Conservation (phyloP, 1,284 basidiomycete genomes). For the Heterobasidion annosum region DNA sequence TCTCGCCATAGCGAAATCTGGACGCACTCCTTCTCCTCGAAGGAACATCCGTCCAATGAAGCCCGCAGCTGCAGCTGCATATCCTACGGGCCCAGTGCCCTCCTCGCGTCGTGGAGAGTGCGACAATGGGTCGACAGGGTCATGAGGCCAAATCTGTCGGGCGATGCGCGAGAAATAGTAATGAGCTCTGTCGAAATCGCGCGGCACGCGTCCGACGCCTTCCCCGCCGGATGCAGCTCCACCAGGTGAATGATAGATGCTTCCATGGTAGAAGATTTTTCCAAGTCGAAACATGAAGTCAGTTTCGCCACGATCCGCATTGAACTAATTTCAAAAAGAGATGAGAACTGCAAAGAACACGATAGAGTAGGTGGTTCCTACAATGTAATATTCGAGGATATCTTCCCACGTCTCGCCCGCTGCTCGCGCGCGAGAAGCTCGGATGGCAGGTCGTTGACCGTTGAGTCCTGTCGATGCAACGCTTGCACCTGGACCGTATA, state of each 20-base stretch:
- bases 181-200: constrained; percentile 67
- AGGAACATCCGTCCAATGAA: constrained; percentile 92
- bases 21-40: constrained; percentile 85
- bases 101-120: constrained; percentile 39
- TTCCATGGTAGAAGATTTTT: constrained; percentile 91
- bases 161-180: constrained; percentile 81
- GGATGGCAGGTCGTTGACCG: constrained; percentile 66
- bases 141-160: constrained; percentile 74
- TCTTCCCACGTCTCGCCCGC: constrained; percentile 91
- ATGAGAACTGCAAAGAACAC: neutral
- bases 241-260: constrained; percentile 65
- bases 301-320: constrained; percentile 82
- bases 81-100: constrained; percentile 48
- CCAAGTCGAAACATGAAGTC: constrained; percentile 84
- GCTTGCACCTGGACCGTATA: constrained; percentile 90
- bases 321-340: constrained; percentile 50
- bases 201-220: constrained; percentile 73
- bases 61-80: constrained; percentile 72
- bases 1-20: constrained; percentile 71
- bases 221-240: constrained; percentile 83
- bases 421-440: constrained; percentile 72
- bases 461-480: constrained; percentile 81
- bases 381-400: constrained; percentile 84
- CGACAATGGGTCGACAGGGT: constrained; percentile 43
- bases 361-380: constrained; percentile 23